Percentiles rank a stretch among this genome's conserved stretches.
phyloP scores from a whole-genome alignment of 2,329 filamentous ascomycete genomes.

The Sarocladium brachiariae region DNA sequence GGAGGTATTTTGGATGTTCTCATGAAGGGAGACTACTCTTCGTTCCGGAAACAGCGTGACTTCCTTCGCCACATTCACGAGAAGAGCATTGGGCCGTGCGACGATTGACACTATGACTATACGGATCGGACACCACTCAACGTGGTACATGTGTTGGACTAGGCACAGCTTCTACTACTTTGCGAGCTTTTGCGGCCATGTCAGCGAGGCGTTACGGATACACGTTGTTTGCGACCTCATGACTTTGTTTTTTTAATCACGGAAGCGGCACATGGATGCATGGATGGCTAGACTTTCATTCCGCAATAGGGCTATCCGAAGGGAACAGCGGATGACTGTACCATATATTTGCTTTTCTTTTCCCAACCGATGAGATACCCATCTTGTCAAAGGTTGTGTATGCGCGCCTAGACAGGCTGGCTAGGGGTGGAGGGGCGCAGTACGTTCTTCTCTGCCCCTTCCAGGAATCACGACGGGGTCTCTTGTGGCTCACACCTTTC shows the following conservation, averaged over 20 bases:
- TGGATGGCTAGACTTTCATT: background rate
- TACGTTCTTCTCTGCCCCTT: background rate
- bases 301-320: background rate
- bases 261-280: background rate
- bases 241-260: background rate
- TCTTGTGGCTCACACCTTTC: background rate
- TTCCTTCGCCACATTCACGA: constrained; percentile 50
- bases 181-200: too few species aligned
- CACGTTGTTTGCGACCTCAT: background rate
- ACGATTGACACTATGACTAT: too few species aligned
- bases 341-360: constrained; percentile 4
- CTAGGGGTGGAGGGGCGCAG: background rate
- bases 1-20: constrained; percentile 59
- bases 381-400: background rate
- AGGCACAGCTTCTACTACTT: too few species aligned
- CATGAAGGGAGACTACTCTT: constrained; percentile 71
- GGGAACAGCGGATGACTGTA: background rate
- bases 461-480: constrained; percentile 8
- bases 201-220: constrained; percentile 4
- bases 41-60: constrained; percentile 62
- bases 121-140: too few species aligned
- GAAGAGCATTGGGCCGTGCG: constrained; percentile 27
- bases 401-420: constrained; percentile 1
- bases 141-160: too few species aligned
- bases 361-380: background rate